These are phyloP conservation scores for Collybia nuda DNA, from an alignment of 768 basidiomycete genomes.

Conservation along the genomic window DNA sequence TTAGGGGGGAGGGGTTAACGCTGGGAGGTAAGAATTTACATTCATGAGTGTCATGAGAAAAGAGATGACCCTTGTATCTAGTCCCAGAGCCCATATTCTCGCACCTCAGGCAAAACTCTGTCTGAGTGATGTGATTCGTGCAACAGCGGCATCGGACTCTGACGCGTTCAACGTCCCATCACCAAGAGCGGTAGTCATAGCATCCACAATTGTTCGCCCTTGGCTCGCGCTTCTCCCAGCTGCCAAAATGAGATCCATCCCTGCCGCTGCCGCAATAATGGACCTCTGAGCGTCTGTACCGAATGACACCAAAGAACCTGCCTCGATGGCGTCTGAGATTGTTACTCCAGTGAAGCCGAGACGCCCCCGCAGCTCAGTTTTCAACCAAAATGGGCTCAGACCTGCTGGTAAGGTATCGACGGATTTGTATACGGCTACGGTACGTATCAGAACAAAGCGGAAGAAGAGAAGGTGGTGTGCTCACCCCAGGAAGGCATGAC, in stretches of 20 bases:
- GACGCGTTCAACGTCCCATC: constrained; percentile 7
- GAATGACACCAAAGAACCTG: constrained; percentile 7
- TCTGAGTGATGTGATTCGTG: constrained; percentile 10
- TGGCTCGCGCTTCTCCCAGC: constrained; percentile 4
- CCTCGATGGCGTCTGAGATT: constrained; percentile 12
- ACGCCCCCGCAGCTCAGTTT: constrained; percentile 11
- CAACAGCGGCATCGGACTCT: constrained; percentile 7
- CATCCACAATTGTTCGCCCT: constrained; percentile 7
- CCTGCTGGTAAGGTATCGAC: constrained; percentile 6
- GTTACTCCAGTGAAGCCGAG: constrained; percentile 14
- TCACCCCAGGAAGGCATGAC: constrained; percentile 15
- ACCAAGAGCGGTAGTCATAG: constrained; percentile 13
- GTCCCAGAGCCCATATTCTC: too few species aligned
- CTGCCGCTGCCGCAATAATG: constrained; percentile 12
- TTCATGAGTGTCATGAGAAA: too few species aligned
- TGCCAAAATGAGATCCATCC: constrained; percentile 13
- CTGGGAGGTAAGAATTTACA: too few species aligned
- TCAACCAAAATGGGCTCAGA: constrained; percentile 7
- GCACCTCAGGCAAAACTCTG: background rate
- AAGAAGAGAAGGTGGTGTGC: constrained; percentile 9
- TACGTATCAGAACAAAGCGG: background rate
- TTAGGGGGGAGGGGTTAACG: too few species aligned
- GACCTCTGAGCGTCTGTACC: constrained; percentile 9
- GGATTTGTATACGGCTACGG: too few species aligned
- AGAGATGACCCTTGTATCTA: too few species aligned